These are phyloP conservation scores for Trametes sanguinea DNA, from an alignment of 768 basidiomycete species.

Conservation along the genomic window DNA sequence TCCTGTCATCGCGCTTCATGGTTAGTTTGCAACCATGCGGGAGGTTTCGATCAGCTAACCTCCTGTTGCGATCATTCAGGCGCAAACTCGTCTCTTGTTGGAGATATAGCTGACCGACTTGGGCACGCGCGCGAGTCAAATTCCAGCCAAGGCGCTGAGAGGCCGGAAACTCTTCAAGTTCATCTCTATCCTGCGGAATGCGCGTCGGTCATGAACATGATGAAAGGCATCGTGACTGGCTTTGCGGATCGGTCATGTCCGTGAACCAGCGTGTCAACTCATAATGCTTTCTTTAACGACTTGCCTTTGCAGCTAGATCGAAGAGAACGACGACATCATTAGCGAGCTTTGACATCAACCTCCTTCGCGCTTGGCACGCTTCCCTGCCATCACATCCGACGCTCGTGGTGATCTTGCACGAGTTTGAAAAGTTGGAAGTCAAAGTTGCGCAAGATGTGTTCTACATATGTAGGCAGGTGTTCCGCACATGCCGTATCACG, in stretches of 20 bases:
- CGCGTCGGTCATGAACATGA: slow-evolving; percentile 48
- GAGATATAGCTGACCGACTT: slow-evolving; percentile 6
- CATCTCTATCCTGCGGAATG: slow-evolving; percentile 65
- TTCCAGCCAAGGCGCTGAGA: slow-evolving; percentile 5
- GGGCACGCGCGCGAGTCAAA: background rate
- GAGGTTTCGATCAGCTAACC: background rate
- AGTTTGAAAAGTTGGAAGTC: slow-evolving; percentile 73
- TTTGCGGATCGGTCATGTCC: slow-evolving; percentile 45
- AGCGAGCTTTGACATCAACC: slow-evolving; percentile 61
- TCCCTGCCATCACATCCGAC: slow-evolving; percentile 31
- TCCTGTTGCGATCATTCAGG: slow-evolving; percentile 31
- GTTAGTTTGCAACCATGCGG: slow-evolving; percentile 32
- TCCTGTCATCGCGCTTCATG: slow-evolving; percentile 57
- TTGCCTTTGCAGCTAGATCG: background rate
- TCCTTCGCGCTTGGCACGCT: slow-evolving; percentile 61
- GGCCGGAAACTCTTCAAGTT: slow-evolving; percentile 31
- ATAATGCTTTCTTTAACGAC: no score
- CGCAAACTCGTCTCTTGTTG: slow-evolving; percentile 8
- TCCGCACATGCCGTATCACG: background rate
- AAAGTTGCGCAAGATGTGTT: slow-evolving; percentile 67
- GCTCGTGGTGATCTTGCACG: slow-evolving; percentile 65
- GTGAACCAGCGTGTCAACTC: slow-evolving; percentile 11
- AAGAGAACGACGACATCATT: slow-evolving; percentile 53
- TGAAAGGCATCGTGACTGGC: slow-evolving; percentile 56
- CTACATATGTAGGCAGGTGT: slow-evolving; percentile 66